Evolutionary conservation across 2,329 filamentous ascomycete species (phyloP).

Genomic region (Pyrenochaeta sp.): DNA sequence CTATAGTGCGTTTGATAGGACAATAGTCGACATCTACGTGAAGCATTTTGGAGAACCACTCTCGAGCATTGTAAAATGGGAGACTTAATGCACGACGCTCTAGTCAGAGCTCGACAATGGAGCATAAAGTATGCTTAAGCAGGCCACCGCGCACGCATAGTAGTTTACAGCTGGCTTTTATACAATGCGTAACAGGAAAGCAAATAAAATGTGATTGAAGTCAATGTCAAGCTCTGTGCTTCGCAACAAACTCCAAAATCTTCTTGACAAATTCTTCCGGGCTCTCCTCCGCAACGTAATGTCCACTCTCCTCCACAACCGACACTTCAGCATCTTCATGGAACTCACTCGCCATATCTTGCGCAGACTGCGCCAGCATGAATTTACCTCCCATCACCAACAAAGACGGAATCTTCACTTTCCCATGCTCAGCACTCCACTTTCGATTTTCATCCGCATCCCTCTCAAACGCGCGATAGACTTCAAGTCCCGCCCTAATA

Average conservation of each 20-base stretch:
- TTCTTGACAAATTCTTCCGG: constrained; percentile 26
- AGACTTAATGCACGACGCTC: too few species aligned
- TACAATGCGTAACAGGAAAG: too few species aligned
- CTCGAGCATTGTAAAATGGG: too few species aligned
- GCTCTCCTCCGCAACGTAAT: constrained; percentile 39
- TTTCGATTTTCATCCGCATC: constrained; percentile 39
- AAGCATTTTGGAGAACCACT: too few species aligned
- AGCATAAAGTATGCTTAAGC: too few species aligned
- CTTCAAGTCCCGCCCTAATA: constrained; percentile 40
- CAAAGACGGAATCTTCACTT: constrained; percentile 34
- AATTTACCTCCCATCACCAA: constrained; percentile 35
- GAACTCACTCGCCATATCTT: constrained; percentile 33
- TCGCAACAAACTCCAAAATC: constrained; percentile 27
- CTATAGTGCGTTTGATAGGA: too few species aligned
- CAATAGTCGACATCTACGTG: too few species aligned
- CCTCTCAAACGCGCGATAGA: constrained; percentile 47
- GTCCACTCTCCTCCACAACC: constrained; percentile 28
- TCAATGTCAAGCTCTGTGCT: constrained; percentile 4
- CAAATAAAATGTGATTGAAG: too few species aligned
- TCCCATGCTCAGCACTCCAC: constrained; percentile 30
- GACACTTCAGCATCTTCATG: constrained; percentile 21
- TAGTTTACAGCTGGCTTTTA: too few species aligned
- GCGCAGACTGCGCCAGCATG: constrained; percentile 24
- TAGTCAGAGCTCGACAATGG: too few species aligned
- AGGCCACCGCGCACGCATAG: too few species aligned